Conservation (phyloP, 257 asterid species). For the Salvia rosmarinus region DNA sequence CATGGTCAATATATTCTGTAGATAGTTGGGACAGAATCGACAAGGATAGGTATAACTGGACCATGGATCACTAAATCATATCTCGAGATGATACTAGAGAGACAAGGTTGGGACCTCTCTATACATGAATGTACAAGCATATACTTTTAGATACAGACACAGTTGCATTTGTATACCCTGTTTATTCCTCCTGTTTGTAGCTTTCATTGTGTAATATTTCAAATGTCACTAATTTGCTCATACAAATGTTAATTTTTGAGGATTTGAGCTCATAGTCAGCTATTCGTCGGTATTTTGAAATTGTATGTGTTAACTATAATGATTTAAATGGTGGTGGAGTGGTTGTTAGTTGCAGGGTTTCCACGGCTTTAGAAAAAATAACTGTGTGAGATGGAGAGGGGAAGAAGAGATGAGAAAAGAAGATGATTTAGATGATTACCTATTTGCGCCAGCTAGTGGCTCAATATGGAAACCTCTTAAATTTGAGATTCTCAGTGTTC, state of each 20-base stretch:
- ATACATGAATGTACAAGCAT: background rate
- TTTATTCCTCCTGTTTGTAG: conserved; percentile 24
- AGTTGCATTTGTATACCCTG: background rate
- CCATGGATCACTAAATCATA: conserved; percentile 98
- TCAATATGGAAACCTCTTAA: conserved; percentile 13
- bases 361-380: no score
- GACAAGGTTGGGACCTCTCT: conserved; percentile 63
- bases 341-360: background rate
- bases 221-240: conserved; percentile 11
- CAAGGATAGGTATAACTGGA: conserved; percentile 84
- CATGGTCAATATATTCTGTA: conserved; percentile 41
- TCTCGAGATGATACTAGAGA: conserved; percentile 97
- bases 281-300: conserved; percentile 8
- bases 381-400: background rate
- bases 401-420: background rate
- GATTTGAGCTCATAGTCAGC: conserved; percentile 26
- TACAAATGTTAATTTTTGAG: background rate
- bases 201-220: conserved; percentile 23
- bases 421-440: conserved; percentile 13
- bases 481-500: background rate
- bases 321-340: conserved; percentile 27
- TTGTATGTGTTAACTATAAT: conserved; percentile 17
- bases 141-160: background rate
- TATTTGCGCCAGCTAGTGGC: conserved; percentile 15
- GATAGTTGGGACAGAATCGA: conserved; percentile 89